Evolutionary conservation across 2,329 filamentous ascomycete species (phyloP).

Genomic region (Colletotrichum sp.): DNA sequence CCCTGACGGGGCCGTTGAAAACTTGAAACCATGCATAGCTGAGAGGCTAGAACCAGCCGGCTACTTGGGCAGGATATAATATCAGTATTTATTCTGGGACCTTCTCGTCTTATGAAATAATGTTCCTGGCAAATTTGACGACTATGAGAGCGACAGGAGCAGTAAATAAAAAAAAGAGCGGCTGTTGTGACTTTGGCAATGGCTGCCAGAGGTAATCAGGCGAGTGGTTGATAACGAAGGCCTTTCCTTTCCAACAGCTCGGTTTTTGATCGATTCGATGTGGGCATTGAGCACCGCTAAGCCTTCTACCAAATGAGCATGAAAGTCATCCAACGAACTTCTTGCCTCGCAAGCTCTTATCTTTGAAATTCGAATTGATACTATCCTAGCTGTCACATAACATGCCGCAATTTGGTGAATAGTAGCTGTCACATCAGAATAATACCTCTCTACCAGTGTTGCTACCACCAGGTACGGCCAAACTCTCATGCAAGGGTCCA

Average conservation of each 20-base stretch:
- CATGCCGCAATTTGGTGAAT: not conserved
- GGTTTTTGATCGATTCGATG: too few species aligned
- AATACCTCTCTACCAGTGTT: not conserved
- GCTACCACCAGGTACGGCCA: not conserved
- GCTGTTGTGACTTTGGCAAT: not conserved
- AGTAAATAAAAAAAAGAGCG: accelerated
- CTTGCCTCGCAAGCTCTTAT: accelerated
- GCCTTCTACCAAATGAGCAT: not conserved
- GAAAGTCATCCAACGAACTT: not conserved
- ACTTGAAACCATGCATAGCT: accelerated
- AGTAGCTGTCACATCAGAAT: not conserved
- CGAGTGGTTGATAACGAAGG: too few species aligned
- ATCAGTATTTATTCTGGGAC: too few species aligned
- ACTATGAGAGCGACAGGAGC: not conserved
- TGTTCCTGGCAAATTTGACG: accelerated
- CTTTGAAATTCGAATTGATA: too few species aligned
- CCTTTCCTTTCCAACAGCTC: too few species aligned
- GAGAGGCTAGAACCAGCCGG: not conserved
- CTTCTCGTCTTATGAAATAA: too few species aligned
- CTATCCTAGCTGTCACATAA: too few species aligned
- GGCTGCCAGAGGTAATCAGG: not conserved
- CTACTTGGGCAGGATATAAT: not conserved
- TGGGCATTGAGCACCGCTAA: not conserved
- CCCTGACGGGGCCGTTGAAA: not conserved
- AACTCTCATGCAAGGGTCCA: not conserved